A percentile compares a stretch with the other conserved stretches of the same genome.
Evolutionary conservation across 2,329 filamentous ascomycete species (phyloP).

Genomic region (Stagonosporopsis cucurbitacearum): DNA sequence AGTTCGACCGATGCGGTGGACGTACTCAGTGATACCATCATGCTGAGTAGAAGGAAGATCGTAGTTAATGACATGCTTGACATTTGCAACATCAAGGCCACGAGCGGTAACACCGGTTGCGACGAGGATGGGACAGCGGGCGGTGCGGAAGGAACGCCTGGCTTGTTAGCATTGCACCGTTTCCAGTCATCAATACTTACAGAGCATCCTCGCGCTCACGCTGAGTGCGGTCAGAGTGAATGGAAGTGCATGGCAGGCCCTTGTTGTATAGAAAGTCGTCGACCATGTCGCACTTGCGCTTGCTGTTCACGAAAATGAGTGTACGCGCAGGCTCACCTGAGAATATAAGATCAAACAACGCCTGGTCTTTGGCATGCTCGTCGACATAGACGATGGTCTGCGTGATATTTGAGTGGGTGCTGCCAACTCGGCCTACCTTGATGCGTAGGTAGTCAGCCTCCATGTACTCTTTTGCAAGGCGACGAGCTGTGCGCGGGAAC

Average conservation of each 20-base stretch:
- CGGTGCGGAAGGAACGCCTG: constrained; percentile 77
- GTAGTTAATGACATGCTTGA: constrained; percentile 92
- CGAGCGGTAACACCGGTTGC: constrained; percentile 87
- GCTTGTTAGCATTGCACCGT: constrained; percentile 2
- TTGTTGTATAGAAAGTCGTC: constrained; percentile 88
- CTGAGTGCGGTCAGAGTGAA: constrained; percentile 87
- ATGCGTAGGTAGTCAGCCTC: constrained; percentile 77
- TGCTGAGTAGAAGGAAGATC: constrained; percentile 77
- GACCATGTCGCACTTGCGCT: constrained; percentile 77
- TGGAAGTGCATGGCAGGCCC: constrained; percentile 81
- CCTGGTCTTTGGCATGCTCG: constrained; percentile 69
- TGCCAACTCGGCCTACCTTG: constrained; percentile 85
- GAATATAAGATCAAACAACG: constrained; percentile 74
- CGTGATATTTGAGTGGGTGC: constrained; percentile 79
- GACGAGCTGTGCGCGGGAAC: constrained; percentile 80
- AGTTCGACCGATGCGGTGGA: constrained; percentile 94
- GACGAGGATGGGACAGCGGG: constrained; percentile 78
- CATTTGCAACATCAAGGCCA: constrained; percentile 85
- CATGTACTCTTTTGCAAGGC: constrained; percentile 78
- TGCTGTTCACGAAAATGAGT: constrained; percentile 88
- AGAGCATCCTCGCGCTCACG: constrained; percentile 90
- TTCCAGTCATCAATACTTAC: constrained; percentile 52
- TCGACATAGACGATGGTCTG: constrained; percentile 76
- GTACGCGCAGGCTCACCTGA: constrained; percentile 76
- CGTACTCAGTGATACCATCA: constrained; percentile 92